Conservation (phyloP, 495 filamentous ascomycete genomes). For the Penicillium paradoxum region DNA sequence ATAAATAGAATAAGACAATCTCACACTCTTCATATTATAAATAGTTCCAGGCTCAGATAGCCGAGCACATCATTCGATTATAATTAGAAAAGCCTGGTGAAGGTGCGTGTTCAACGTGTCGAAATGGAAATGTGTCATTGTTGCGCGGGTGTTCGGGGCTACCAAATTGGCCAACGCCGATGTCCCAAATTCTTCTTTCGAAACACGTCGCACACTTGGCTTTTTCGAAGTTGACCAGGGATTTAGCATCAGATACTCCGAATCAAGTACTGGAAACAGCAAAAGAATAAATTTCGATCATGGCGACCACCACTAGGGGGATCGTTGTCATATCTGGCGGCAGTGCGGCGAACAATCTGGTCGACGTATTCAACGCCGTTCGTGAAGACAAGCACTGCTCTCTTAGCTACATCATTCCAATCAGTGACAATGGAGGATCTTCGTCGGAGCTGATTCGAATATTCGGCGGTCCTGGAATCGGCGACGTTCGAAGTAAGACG, state of each 20-base stretch:
- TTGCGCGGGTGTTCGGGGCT: background rate
- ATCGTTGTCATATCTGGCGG: constrained; percentile 85
- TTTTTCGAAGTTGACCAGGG: background rate
- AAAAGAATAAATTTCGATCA: background rate
- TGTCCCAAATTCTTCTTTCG: background rate
- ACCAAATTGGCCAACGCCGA: background rate
- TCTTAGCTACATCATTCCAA: constrained; percentile 84
- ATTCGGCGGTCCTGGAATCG: constrained; percentile 89
- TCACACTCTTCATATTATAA: too few relatives aligned
- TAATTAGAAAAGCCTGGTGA: too few relatives aligned
- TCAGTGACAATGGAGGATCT: constrained; percentile 91
- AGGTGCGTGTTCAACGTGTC: too few relatives aligned
- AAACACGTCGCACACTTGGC: background rate
- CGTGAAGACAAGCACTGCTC: constrained; percentile 63
- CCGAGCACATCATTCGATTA: too few relatives aligned
- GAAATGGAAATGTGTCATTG: background rate
- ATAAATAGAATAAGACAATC: too few relatives aligned
- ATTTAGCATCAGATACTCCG: background rate
- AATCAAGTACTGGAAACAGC: background rate
- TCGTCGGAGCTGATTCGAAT: constrained; percentile 89
- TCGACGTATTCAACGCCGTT: constrained; percentile 80
- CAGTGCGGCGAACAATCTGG: constrained; percentile 87
- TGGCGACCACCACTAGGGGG: constrained; percentile 40
- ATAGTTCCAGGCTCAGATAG: too few relatives aligned
- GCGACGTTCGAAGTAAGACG: constrained; percentile 82